These are phyloP conservation scores for Alternaria triticimaculans DNA, from an alignment of 2,329 filamentous ascomycete species.

Conservation along the genomic window DNA sequence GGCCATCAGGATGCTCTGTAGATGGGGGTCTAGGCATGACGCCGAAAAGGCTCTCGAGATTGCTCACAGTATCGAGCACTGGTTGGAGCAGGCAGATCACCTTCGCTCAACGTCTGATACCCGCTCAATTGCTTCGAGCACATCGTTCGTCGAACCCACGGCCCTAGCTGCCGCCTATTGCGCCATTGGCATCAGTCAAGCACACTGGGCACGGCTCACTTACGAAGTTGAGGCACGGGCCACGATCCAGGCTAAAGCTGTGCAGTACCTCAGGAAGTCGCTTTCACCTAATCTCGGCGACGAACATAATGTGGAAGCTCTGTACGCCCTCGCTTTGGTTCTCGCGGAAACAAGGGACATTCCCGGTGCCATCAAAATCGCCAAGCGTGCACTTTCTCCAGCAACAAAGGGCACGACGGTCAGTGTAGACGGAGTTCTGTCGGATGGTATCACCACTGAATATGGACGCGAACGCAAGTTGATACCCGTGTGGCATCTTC, in stretches of 20 bases:
- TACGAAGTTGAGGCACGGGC: constrained; percentile 74
- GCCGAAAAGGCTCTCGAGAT: constrained; percentile 80
- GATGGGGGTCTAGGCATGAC: constrained; percentile 76
- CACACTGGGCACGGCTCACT: constrained; percentile 85
- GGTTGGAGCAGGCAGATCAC: constrained; percentile 66
- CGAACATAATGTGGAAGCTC: constrained; percentile 73
- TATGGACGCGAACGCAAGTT: constrained; percentile 63
- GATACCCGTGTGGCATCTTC: constrained; percentile 90
- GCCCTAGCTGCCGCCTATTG: constrained; percentile 74
- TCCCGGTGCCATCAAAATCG: constrained; percentile 77
- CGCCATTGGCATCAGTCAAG: constrained; percentile 83
- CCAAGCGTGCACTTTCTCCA: constrained; percentile 76
- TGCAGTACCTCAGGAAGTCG: constrained; percentile 76
- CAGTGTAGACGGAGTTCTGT: constrained; percentile 42
- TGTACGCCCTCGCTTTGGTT: constrained; percentile 84
- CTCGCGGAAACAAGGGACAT: constrained; percentile 87
- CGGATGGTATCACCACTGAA: constrained; percentile 31
- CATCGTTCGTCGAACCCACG: constrained; percentile 60
- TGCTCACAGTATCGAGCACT: constrained; percentile 73
- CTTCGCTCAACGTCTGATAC: constrained; percentile 31
- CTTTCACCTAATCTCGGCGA: constrained; percentile 71
- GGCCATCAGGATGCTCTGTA: constrained; percentile 80
- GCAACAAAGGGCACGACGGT: constrained; percentile 47
- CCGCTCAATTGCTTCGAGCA: constrained; percentile 41
- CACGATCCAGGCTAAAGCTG: constrained; percentile 77